Percentiles rank a stretch among this genome's conserved stretches.
Evolutionary conservation across 2,329 filamentous ascomycete species (phyloP).

Genomic region (Aspergillus thermomutatus): DNA sequence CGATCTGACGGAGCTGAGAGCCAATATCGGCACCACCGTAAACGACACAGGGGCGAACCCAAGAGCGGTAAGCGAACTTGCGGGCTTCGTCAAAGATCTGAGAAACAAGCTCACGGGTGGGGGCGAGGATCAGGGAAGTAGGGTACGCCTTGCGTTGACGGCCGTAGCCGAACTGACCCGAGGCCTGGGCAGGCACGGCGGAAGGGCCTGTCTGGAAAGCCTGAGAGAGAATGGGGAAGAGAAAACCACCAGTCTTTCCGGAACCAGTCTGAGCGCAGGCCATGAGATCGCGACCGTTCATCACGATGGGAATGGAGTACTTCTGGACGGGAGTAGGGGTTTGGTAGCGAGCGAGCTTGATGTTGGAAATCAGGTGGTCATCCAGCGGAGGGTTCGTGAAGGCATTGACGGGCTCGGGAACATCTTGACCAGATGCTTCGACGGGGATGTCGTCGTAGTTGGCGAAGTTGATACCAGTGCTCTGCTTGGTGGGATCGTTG

Average conservation of each 20-base stretch:
- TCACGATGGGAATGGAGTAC: slow-evolving; percentile 98
- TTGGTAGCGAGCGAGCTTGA: slow-evolving; percentile 90
- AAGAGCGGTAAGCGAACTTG: slow-evolving; percentile 98
- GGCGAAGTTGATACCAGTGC: slow-evolving; percentile 99
- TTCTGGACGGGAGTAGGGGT: slow-evolving; percentile 97
- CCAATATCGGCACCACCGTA: slow-evolving; percentile 99
- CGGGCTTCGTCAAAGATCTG: slow-evolving; percentile 97
- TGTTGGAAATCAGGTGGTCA: slow-evolving; percentile 89
- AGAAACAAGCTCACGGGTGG: slow-evolving; percentile 96
- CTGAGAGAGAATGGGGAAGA: slow-evolving; percentile 98
- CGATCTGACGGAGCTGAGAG: slow-evolving; percentile 95
- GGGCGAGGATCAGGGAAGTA: slow-evolving; percentile 90
- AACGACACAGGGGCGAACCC: slow-evolving; percentile 97
- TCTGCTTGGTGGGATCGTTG: slow-evolving; percentile 92
- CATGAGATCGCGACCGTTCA: slow-evolving; percentile 97
- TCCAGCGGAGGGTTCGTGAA: slow-evolving; percentile 96
- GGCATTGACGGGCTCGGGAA: slow-evolving; percentile 83
- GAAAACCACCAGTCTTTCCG: slow-evolving; percentile 98
- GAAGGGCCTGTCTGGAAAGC: slow-evolving; percentile 88
- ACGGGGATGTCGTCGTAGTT: slow-evolving; percentile 99
- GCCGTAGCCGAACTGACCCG: slow-evolving; percentile 66
- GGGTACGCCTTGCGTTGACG: slow-evolving; percentile 98
- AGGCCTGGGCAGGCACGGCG: slow-evolving; percentile 58
- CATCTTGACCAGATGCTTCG: slow-evolving; percentile 89
- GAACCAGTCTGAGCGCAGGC: slow-evolving; percentile 99